Percentiles rank a stretch among this genome's conserved stretches.
Conservation (phyloP, 345 rosid species). For the Syzygium oleosum region DNA sequence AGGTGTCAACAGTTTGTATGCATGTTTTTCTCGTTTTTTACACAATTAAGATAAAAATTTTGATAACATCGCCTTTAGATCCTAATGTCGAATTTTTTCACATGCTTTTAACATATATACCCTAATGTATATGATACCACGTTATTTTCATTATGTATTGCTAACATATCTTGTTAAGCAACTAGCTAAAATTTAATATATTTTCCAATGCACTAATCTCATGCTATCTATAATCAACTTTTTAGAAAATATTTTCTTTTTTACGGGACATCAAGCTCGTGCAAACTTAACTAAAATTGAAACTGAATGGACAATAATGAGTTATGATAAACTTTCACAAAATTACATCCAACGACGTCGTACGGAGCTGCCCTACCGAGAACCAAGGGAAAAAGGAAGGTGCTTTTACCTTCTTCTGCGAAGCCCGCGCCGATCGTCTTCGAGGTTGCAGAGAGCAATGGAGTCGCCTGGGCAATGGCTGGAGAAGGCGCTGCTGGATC, state of each 20-base stretch:
- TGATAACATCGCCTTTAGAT: neutral
- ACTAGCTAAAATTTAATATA: neutral
- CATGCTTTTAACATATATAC: neutral
- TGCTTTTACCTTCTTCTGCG: neutral
- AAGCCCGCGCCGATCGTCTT: neutral
- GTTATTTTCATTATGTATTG: neutral
- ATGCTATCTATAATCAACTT: neutral
- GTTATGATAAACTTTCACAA: neutral
- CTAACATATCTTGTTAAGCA: neutral
- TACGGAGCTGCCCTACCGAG: no score
- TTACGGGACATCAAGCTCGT: neutral
- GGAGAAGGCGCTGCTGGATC: constrained; percentile 64
- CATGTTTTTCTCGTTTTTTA: neutral
- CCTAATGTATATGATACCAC: no score
- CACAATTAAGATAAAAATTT: neutral
- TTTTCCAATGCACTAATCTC: neutral
- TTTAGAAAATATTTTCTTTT: neutral
- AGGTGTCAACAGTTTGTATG: no score
- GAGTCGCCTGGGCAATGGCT: constrained; percentile 70
- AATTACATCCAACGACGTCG: neutral
- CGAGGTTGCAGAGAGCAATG: constrained; percentile 21
- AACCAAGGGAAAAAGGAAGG: neutral
- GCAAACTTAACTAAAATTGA: neutral
- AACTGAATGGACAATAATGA: neutral
- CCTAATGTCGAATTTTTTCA: neutral